A percentile compares a stretch with the other conserved stretches of the same genome.
Evolutionary conservation across 1,284 basidiomycete species (phyloP).

Genomic region (Pascua guehoae): DNA sequence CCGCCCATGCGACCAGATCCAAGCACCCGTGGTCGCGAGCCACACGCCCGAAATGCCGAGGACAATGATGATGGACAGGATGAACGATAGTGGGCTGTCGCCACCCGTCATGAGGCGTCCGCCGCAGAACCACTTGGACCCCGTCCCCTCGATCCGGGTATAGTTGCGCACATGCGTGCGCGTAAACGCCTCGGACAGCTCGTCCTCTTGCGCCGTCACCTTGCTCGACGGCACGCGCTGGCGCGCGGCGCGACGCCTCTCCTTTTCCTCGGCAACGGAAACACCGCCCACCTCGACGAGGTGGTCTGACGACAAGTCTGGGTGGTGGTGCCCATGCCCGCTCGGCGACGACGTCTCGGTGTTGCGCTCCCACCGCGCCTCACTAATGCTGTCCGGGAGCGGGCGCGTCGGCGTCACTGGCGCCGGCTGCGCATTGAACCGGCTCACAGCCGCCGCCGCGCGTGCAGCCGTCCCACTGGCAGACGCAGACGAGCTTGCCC

Average conservation of each 20-base stretch:
- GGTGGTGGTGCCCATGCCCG: slow-evolving; percentile 7
- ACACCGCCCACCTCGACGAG: slow-evolving; percentile 11
- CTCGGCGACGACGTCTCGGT: slow-evolving; percentile 12
- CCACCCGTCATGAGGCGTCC: slow-evolving; percentile 77
- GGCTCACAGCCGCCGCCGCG: no score
- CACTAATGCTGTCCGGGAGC: background rate
- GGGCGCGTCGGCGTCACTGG: background rate
- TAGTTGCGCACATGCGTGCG: slow-evolving; percentile 51
- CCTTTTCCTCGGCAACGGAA: slow-evolving; percentile 6
- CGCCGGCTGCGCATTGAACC: background rate
- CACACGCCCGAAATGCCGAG: slow-evolving; percentile 68
- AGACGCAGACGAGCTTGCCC: no score
- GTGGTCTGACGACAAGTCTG: slow-evolving; percentile 17
- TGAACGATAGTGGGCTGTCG: slow-evolving; percentile 73
- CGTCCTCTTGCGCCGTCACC: background rate
- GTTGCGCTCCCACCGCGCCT: slow-evolving; percentile 7
- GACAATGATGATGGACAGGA: slow-evolving; percentile 61
- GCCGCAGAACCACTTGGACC: slow-evolving; percentile 61
- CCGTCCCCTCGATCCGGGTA: slow-evolving; percentile 63
- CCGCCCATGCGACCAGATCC: slow-evolving; percentile 75
- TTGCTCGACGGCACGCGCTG: background rate
- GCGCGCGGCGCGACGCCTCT: background rate
- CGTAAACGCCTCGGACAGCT: slow-evolving; percentile 1
- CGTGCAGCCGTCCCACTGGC: no score
- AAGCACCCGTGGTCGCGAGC: slow-evolving; percentile 78